A percentile compares a stretch with the other conserved stretches of the same genome.
These are phyloP conservation scores for Cutaneotrichosporon sp. DNA, from an alignment of 1,284 basidiomycete genomes.

Conservation along the genomic window DNA sequence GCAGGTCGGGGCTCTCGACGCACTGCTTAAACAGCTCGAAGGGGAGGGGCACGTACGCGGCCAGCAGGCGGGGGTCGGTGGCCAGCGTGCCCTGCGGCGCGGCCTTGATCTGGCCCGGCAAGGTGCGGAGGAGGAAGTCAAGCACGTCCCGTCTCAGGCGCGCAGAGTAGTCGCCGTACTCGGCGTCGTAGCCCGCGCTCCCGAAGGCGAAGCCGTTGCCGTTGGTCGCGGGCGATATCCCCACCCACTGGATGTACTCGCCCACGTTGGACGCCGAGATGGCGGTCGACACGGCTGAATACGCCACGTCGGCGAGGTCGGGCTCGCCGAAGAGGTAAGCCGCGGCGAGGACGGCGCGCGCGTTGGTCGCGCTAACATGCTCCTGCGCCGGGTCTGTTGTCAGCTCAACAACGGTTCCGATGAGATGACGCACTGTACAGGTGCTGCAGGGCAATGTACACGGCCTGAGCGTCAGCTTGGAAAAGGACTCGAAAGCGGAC, in stretches of 20 bases:
- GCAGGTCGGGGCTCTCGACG: conserved; percentile 43
- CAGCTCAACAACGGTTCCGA: conserved; percentile 1
- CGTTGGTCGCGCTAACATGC: conserved; percentile 68
- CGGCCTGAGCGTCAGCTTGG: conserved; percentile 31
- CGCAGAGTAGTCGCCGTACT: conserved; percentile 43
- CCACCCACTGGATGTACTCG: conserved; percentile 72
- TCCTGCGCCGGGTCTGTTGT: conserved; percentile 32
- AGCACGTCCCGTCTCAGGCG: conserved; percentile 38
- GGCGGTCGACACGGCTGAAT: conserved; percentile 70
- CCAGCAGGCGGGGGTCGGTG: conserved; percentile 32
- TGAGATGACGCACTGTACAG: conserved; percentile 42
- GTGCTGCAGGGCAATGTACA: conserved; percentile 48
- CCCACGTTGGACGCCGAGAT: conserved; percentile 70
- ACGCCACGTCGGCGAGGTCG: conserved; percentile 75
- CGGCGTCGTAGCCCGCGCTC: conserved; percentile 26
- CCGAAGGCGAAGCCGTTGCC: conserved; percentile 24
- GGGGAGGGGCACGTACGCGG: conserved; percentile 52
- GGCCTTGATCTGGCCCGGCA: conserved; percentile 62
- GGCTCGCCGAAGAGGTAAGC: conserved; percentile 79
- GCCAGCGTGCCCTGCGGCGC: conserved; percentile 10
- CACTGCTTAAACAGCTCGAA: conserved; percentile 50
- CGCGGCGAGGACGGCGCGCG: conserved; percentile 76
- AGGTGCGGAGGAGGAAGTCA: conserved; percentile 66
- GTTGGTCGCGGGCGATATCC: conserved; percentile 30
- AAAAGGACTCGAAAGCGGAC: conserved; percentile 31